Evolutionary conservation across 305 asterid species (phyloP).

Genomic region (Ajuga reptans): DNA sequence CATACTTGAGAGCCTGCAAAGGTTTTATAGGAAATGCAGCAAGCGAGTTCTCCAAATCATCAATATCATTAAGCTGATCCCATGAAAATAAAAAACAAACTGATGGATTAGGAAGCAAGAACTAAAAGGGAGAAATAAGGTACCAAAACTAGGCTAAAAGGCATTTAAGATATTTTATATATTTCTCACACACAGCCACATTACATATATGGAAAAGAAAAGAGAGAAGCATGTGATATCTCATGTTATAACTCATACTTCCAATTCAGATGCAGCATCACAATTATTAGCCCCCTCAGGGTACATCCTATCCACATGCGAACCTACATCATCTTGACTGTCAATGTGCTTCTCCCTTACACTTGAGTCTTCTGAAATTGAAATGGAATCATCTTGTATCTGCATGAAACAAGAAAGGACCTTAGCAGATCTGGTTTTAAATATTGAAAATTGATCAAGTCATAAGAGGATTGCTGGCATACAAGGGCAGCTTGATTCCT

Average conservation of each 20-base stretch:
- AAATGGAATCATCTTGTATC: slow-evolving; percentile 66
- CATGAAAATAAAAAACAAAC: slow-evolving; percentile 25
- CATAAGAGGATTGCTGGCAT: slow-evolving; percentile 28
- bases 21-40: slow-evolving; percentile 86
- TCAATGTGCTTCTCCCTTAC: slow-evolving; percentile 35
- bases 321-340: slow-evolving; percentile 36
- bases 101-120: slow-evolving; percentile 13
- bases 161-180: background rate
- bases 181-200: background rate
- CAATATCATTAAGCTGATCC: slow-evolving; percentile 55
- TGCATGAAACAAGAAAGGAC: slow-evolving; percentile 33
- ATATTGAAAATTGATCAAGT: slow-evolving; percentile 22
- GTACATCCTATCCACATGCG: slow-evolving; percentile 34
- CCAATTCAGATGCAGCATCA: slow-evolving; percentile 34
- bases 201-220: background rate
- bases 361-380: slow-evolving; percentile 47
- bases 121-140: slow-evolving; percentile 1
- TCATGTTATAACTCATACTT: slow-evolving; percentile 35
- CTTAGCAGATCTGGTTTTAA: slow-evolving; percentile 5
- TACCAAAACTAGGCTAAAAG: background rate
- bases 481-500: slow-evolving; percentile 92
- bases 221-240: background rate
- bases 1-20: slow-evolving; percentile 84
- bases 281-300: slow-evolving; percentile 34
- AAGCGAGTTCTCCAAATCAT: slow-evolving; percentile 62